These are phyloP conservation scores for Przewalskia tangutica DNA, from an alignment of 257 asterid species.

Conservation along the genomic window DNA sequence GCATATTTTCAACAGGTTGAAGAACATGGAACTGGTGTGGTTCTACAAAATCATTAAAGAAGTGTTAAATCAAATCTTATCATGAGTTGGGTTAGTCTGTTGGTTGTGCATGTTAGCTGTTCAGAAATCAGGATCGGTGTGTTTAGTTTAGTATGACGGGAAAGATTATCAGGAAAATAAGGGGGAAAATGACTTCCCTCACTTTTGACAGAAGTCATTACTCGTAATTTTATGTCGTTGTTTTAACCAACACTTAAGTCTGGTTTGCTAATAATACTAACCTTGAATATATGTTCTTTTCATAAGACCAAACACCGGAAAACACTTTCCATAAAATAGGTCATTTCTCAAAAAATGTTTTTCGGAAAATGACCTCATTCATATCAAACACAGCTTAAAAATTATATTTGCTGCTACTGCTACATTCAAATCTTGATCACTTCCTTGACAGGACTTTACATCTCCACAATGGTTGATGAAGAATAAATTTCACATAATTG, in stretches of 20 bases:
- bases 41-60: not conserved
- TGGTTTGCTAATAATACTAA: not conserved
- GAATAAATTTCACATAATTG: not conserved
- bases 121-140: not conserved
- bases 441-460: no score
- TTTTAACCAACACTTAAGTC: not conserved
- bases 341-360: not conserved
- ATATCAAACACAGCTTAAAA: not conserved
- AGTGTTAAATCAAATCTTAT: not conserved
- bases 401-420: not conserved
- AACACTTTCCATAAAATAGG: not conserved
- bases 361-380: not conserved
- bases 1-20: no score
- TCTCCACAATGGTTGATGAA: not conserved
- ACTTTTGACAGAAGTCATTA: not conserved
- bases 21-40: no score
- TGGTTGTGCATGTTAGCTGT: not conserved
- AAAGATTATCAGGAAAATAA: not conserved
- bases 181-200: no score
- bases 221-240: not conserved
- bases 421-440: not conserved
- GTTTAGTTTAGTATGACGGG: not conserved
- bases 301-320: not conserved
- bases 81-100: not conserved
- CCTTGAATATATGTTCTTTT: not conserved